These are phyloP conservation scores for Claviceps sp. DNA, from an alignment of 2,329 filamentous ascomycete genomes.

Conservation along the genomic window DNA sequence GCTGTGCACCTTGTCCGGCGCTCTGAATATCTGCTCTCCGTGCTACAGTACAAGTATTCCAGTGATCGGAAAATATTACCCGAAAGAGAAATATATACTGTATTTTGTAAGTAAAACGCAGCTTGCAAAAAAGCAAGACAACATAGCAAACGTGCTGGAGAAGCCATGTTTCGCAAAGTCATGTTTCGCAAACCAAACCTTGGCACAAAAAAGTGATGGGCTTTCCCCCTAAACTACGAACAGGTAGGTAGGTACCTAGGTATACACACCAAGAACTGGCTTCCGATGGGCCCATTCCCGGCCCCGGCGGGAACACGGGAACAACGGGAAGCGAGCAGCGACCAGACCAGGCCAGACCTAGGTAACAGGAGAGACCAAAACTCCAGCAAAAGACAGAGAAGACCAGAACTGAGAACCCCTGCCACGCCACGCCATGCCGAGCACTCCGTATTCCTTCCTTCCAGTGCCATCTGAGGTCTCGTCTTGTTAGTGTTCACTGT, in stretches of 20 bases:
- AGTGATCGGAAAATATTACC: slow-evolving; percentile 36
- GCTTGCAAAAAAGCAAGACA: too few species aligned
- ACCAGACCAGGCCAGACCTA: too few species aligned
- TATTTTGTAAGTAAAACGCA: too few species aligned
- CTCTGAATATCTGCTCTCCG: slow-evolving; percentile 89
- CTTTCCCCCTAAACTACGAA: too few species aligned
- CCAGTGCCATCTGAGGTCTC: background rate
- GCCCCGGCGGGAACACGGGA: background rate
- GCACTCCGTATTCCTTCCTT: background rate
- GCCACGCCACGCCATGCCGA: background rate
- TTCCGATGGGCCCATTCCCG: background rate
- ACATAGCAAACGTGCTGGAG: too few species aligned
- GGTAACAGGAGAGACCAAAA: background rate
- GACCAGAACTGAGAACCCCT: background rate
- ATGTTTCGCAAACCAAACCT: too few species aligned
- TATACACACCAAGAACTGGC: too few species aligned
- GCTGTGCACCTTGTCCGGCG: slow-evolving; percentile 92
- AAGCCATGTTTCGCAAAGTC: too few species aligned
- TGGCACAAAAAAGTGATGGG: too few species aligned
- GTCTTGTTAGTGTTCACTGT: background rate
- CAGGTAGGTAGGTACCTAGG: too few species aligned
- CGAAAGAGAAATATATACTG: too few species aligned
- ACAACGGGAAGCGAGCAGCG: background rate
- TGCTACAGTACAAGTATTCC: slow-evolving; percentile 74
- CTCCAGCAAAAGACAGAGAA: background rate